phyloP scores from a whole-genome alignment of 2,329 filamentous ascomycete species.

The Trichoderma afroharzianum region DNA sequence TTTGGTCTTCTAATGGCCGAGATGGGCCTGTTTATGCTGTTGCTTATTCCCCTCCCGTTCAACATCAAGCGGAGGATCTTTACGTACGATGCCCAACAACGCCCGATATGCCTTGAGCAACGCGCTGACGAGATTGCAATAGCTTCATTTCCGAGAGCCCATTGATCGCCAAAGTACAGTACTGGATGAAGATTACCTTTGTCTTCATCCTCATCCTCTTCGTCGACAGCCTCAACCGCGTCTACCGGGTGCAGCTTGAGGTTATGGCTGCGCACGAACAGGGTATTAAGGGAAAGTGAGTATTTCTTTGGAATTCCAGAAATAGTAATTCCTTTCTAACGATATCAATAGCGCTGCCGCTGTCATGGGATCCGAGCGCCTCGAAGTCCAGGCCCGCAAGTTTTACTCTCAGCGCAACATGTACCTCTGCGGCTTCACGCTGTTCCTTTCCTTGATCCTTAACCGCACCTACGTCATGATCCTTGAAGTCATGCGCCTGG shows the following conservation, averaged over 20 bases:
- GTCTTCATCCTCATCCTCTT: constrained; percentile 99
- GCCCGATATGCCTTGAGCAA: background rate
- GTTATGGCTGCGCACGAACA: constrained; percentile 67
- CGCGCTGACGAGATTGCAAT: background rate
- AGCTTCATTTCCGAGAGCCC: constrained; percentile 92
- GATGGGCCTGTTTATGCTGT: constrained; percentile 76
- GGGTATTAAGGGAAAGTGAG: constrained; percentile 43
- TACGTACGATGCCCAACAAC: constrained; percentile 44
- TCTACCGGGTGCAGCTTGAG: constrained; percentile 95
- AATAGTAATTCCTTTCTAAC: constrained; percentile 21
- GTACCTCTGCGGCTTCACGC: constrained; percentile 99
- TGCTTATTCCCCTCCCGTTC: constrained; percentile 87
- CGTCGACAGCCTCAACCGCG: constrained; percentile 90
- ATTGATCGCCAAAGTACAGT: constrained; percentile 85
- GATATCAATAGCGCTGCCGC: constrained; percentile 45
- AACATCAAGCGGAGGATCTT: constrained; percentile 81
- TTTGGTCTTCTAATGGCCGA: constrained; percentile 79
- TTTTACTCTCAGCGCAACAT: constrained; percentile 99
- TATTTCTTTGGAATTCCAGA: constrained; percentile 17
- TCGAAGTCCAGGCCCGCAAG: constrained; percentile 98
- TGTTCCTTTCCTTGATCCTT: constrained; percentile 96
- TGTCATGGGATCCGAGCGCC: constrained; percentile 85
- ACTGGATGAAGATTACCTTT: constrained; percentile 98
- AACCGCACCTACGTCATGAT: constrained; percentile 99
- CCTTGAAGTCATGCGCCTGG: constrained; percentile 82